phyloP scores from a whole-genome alignment of 2,329 filamentous ascomycete species.

The Juglanconis oblonga region DNA sequence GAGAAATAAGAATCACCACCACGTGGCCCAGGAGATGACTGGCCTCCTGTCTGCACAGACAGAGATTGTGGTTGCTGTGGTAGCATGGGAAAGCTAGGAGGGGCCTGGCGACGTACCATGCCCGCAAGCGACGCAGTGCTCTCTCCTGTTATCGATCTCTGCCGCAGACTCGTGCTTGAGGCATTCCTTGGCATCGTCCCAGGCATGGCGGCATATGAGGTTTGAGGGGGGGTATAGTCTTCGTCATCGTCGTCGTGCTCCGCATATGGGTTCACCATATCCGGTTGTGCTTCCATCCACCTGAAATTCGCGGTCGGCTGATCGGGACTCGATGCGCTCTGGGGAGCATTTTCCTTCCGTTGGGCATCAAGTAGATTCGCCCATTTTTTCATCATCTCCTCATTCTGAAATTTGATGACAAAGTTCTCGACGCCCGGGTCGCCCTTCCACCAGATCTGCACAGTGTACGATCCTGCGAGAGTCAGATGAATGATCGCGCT shows the following conservation, averaged over 20 bases:
- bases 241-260: slow-evolving; percentile 63
- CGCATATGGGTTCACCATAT: slow-evolving; percentile 79
- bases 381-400: slow-evolving; percentile 94
- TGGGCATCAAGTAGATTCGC: slow-evolving; percentile 74
- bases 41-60: slow-evolving; percentile 60
- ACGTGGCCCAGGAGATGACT: slow-evolving; percentile 59
- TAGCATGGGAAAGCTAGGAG: slow-evolving; percentile 66
- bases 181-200: slow-evolving; percentile 60
- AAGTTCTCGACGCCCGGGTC: slow-evolving; percentile 96
- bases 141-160: slow-evolving; percentile 73
- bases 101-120: slow-evolving; percentile 54
- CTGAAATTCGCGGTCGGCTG: slow-evolving; percentile 68
- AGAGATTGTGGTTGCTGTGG: slow-evolving; percentile 56
- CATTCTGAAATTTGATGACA: slow-evolving; percentile 86
- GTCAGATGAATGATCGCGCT: slow-evolving; percentile 27
- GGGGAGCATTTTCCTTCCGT: slow-evolving; percentile 57
- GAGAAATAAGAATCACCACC: slow-evolving; percentile 90
- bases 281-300: slow-evolving; percentile 69
- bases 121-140: slow-evolving; percentile 58
- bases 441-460: slow-evolving; percentile 98
- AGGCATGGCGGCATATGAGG: slow-evolving; percentile 27
- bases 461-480: slow-evolving; percentile 75
- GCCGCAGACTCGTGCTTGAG: slow-evolving; percentile 72
- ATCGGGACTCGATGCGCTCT: slow-evolving; percentile 46
- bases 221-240: slow-evolving; percentile 32